Conservation (phyloP, 768 basidiomycete species). For the Lactarius quietus region DNA sequence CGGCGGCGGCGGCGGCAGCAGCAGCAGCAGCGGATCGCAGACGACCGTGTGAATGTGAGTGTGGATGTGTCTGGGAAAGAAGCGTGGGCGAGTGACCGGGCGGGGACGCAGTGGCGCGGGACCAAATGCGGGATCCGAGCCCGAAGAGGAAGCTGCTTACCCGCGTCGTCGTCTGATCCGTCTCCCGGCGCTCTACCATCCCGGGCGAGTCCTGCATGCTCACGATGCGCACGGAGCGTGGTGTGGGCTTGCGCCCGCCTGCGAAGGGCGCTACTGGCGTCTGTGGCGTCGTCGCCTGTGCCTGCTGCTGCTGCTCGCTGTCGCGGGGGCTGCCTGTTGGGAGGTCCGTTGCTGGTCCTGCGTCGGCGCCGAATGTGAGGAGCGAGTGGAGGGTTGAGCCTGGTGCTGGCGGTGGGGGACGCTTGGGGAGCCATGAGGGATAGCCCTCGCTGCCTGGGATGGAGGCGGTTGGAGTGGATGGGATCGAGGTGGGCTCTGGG, state of each 20-base stretch:
- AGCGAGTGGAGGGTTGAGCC: constrained; percentile 65
- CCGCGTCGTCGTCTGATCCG: constrained; percentile 48
- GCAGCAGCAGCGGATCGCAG: background rate
- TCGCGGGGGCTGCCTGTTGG: constrained; percentile 17
- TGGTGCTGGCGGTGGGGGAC: constrained; percentile 74
- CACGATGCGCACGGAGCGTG: constrained; percentile 79
- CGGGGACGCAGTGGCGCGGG: constrained; percentile 47
- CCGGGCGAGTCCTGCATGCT: constrained; percentile 48
- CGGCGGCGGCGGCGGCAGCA: too few relatives aligned
- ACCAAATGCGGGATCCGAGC: constrained; percentile 44
- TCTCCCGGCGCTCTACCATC: constrained; percentile 36
- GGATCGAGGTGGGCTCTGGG: background rate
- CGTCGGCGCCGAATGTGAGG: constrained; percentile 27
- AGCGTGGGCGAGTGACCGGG: constrained; percentile 41
- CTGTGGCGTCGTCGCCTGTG: constrained; percentile 4
- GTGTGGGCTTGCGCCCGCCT: constrained; percentile 73
- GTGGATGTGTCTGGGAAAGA: constrained; percentile 37
- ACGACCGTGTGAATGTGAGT: background rate
- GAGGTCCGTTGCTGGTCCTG: constrained; percentile 19
- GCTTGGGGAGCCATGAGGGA: constrained; percentile 79
- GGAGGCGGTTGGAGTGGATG: background rate
- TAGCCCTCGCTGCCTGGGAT: constrained; percentile 50
- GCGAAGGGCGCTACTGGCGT: constrained; percentile 35
- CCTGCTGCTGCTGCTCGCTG: background rate
- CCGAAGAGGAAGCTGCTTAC: constrained; percentile 37